Base-by-base conservation (phyloP, 345 rosid genomes). In the Noccaea caerulescens region DNA sequence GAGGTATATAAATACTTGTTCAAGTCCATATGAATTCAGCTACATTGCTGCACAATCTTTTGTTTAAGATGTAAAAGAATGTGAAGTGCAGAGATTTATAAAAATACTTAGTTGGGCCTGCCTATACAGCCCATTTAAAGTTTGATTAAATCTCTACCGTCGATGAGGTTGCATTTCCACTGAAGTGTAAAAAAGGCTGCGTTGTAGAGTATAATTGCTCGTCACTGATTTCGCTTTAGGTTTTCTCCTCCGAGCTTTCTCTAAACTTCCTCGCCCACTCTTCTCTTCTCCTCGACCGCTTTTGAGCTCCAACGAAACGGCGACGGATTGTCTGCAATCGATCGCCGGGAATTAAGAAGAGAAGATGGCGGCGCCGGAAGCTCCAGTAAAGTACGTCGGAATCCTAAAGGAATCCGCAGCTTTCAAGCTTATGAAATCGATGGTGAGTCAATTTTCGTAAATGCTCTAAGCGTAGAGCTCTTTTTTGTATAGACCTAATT, bases 361-460 rank as follows among this genome's bases (percentile, higher is more conserved):
- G 60, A 38, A 64, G 54, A 94, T 94, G 99, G 87, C 93, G 69
- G 88, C 93, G 25, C 90, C 99, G 5, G 99, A 94, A 76, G 95
- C 93, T 78, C 91, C 97, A 45, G 81, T 91, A 43, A 77, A 87
- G 78, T 93, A 93, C 38, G 98, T 93, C 75, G 98, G 96, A 67
- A 75, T 89, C 52, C 63, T 80, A 0, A 83, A 87, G 70, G 83
- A 88, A 72, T 93, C 97, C 64, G 87, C 96, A 13, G 98, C 96
- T 63, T 91, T 93, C 79, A 90, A 89, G 71, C 93, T 94, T 62
- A 94, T 94, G 97, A 94, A 94, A 84, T 91, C 91, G 54, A 94
- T 94, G 97, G 99, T 89, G 71, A 53, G 60, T 34, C 10, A 14
- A 1, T 2, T 11, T 8, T 27, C 27, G 12, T 20, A 12, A 2